phyloP scores from a whole-genome alignment of 192 early-diverging fungal species.

The Entomortierella lignicola region DNA sequence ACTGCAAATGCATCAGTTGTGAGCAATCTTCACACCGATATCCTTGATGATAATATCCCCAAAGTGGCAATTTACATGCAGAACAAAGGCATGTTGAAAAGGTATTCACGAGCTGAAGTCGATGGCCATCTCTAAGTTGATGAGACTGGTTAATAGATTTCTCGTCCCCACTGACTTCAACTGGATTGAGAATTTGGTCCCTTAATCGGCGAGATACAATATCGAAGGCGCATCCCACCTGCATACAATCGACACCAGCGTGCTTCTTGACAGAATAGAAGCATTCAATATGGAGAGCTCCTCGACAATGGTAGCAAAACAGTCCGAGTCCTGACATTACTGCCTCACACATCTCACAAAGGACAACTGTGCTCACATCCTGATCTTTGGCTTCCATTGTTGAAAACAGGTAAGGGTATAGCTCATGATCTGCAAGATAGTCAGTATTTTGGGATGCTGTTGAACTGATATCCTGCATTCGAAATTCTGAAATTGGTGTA shows the following conservation, averaged over 20 bases:
- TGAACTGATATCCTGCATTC: background rate
- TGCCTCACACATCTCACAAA: conserved; percentile 39
- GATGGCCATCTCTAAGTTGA: conserved; percentile 49
- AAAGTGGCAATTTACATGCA: conserved; percentile 62
- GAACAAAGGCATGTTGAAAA: conserved; percentile 65
- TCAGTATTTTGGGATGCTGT: conserved; percentile 4
- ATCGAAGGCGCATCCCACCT: conserved; percentile 19
- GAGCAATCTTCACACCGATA: conserved; percentile 64
- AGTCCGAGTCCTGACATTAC: conserved; percentile 61
- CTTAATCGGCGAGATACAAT: conserved; percentile 11
- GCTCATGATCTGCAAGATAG: conserved; percentile 41
- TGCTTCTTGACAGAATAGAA: conserved; percentile 52
- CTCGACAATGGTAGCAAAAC: conserved; percentile 62
- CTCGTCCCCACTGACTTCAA: conserved; percentile 8
- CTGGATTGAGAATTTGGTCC: conserved; percentile 33
- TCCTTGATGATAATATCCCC: conserved; percentile 66
- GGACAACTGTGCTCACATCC: background rate
- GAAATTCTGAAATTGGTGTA: background rate
- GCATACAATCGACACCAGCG: conserved; percentile 37
- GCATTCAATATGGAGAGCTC: conserved; percentile 63
- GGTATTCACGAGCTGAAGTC: conserved; percentile 63
- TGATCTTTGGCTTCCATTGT: background rate
- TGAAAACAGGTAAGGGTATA: conserved; percentile 49
- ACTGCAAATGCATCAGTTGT: conserved; percentile 61
- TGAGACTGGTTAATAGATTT: conserved; percentile 6